Evolutionary conservation across 73 alveolate species (phyloP), one percentile per base, ranked within the genome.

Genomic region (Paramecium sexaurelia): DNA sequence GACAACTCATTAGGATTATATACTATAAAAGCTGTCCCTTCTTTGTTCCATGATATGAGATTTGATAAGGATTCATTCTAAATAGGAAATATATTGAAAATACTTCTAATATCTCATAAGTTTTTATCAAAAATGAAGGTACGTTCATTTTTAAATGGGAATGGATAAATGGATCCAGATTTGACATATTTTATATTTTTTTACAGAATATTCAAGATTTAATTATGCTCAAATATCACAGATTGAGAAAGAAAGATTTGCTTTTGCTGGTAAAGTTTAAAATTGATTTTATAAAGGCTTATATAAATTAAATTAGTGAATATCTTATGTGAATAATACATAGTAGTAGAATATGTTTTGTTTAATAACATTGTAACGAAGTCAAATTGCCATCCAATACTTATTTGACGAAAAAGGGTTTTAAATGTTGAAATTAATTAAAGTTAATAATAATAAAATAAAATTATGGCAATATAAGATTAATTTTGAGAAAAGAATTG

Each of bases 91-190:
- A 78, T 13, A 22, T 10, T n/a, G 13, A 3, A n/a, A 41, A 43
- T 78, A 78, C 90, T 33, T 78, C 90, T 27, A 78, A 78, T 37
- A 78, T 78, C 40, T 78, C 90, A 22, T 78, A 78, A 17, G 73
- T 78, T 78, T 78, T 78, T 39, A 40, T 17, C 41, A 78, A 40
- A 45, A 78, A 78, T 19, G 90, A 78, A 24, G 90, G 90, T 17
- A 78, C 90, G 20, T 45, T 78, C 45, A 78, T 45, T 78, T 78
- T 78, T 11, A 78, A 3, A 13, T 56, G 41, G 1, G 90, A 75
- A 7, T 51, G 17, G 67, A 51, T 51, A 7, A 51, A 4, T 17
- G 67, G 67, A 51, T 51, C 67, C 5, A 51, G 67, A 51, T 17
- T 51, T 51, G 67, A 17, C 67, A 51, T 51, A 51, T 17, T 17